Percentiles rank a stretch among this genome's conserved stretches.
These are phyloP conservation scores for Desmodesmus armatus DNA, from an alignment of 139 green algal genomes.

Conservation along the genomic window DNA sequence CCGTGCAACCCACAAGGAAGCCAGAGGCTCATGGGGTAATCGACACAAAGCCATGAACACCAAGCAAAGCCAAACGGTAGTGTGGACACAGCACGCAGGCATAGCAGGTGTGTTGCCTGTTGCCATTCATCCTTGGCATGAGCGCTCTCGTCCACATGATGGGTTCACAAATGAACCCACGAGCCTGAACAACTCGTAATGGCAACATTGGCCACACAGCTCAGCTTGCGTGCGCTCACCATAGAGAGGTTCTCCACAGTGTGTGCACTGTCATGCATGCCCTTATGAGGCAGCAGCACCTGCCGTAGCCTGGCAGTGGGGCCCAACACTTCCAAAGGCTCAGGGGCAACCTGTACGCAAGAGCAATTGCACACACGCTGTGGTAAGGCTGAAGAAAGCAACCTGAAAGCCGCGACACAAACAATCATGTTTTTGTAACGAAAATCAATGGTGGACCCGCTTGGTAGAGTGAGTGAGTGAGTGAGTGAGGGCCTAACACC, in stretches of 20 bases:
- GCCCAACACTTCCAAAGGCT: slow-evolving; percentile 13
- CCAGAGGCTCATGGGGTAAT: no score
- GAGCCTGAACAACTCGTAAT: background rate
- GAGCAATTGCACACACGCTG: no score
- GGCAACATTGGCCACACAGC: background rate
- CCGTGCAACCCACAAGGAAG: no score
- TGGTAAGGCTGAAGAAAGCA: background rate
- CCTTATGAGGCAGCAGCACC: slow-evolving; percentile 16
- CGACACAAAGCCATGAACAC: no score
- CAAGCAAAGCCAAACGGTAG: background rate
- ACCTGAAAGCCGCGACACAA: background rate
- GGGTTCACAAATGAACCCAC: background rate
- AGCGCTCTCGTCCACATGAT: no score
- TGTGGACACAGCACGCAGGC: background rate
- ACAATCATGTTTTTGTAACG: background rate
- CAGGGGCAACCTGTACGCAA: slow-evolving; percentile 18
- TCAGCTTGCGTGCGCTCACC: slow-evolving; percentile 4
- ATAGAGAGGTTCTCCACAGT: slow-evolving; percentile 49
- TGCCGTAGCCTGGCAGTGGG: background rate
- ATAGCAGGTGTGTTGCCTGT: no score
- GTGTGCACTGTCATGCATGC: background rate
- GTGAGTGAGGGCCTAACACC: no score
- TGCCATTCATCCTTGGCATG: no score
- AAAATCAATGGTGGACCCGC: no score
- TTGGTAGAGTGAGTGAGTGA: no score